Conservation (phyloP, 148 eudicot species). For the Persicaria maculosa region DNA sequence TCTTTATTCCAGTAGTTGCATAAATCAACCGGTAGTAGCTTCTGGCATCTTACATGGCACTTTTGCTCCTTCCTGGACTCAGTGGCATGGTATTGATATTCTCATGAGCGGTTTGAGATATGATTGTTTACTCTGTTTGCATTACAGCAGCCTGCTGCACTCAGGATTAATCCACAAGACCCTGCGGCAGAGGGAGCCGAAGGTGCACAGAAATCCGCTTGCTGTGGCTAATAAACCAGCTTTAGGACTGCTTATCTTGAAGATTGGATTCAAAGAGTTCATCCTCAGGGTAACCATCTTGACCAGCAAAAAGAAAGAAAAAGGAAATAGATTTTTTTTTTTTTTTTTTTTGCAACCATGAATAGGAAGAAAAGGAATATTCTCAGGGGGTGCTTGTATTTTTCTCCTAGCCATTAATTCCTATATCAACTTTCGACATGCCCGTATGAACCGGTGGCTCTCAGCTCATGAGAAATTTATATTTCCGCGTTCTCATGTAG, state of each 20-base stretch:
- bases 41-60: neutral
- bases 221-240: constrained; percentile 61
- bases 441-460: constrained; percentile 2
- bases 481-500: constrained; percentile 3
- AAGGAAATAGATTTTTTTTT: neutral
- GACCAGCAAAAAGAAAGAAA: neutral
- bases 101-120: neutral
- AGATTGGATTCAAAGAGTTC: constrained; percentile 4
- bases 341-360: neutral
- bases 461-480: constrained; percentile 7
- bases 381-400: constrained; percentile 1
- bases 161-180: constrained; percentile 57
- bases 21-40: neutral
- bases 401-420: constrained; percentile 9
- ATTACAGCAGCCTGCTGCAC: constrained; percentile 51
- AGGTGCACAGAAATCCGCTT: constrained; percentile 63
- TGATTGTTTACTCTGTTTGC: neutral
- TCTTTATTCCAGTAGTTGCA: neutral
- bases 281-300: neutral
- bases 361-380: neutral
- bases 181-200: constrained; percentile 41
- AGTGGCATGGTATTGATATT: neutral
- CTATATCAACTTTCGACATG: neutral
- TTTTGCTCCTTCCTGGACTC: neutral
- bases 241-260: neutral